These are phyloP conservation scores for Fraxinus latifolia DNA, from an alignment of 305 asterid species.

Conservation along the genomic window DNA sequence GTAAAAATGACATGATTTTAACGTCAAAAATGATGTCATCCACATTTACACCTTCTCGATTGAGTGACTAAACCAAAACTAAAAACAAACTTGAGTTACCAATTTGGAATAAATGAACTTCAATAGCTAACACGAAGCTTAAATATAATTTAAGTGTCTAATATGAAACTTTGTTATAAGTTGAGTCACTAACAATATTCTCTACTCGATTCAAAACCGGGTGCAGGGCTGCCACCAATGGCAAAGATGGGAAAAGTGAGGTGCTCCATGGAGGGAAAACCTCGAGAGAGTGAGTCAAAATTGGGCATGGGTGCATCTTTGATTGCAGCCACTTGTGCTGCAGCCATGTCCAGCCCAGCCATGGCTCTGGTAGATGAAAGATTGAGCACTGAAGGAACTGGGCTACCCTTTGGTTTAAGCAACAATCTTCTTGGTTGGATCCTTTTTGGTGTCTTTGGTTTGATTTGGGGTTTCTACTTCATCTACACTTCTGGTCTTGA, in stretches of 20 bases:
- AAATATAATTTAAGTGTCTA: not conserved
- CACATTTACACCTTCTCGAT: not conserved
- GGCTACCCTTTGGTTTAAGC: constrained; percentile 92
- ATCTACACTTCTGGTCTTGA: constrained; percentile 56
- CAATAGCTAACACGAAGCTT: not conserved
- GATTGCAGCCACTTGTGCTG: constrained; percentile 56
- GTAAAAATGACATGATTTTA: not conserved
- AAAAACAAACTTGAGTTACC: constrained; percentile 59
- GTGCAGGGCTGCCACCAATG: constrained; percentile 58
- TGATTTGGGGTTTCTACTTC: constrained; percentile 70
- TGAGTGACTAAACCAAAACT: constrained; percentile 55
- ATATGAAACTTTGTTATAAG: not conserved
- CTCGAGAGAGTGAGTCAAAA: constrained; percentile 37
- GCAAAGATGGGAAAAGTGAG: constrained; percentile 56
- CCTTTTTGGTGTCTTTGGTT: constrained; percentile 63
- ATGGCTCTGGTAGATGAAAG: constrained; percentile 94
- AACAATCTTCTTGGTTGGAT: constrained; percentile 82
- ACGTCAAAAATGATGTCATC: not conserved
- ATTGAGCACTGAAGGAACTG: constrained; percentile 90
- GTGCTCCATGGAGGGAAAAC: constrained; percentile 56
- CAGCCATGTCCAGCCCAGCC: constrained; percentile 69
- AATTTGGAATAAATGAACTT: not conserved
- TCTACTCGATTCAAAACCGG: not conserved
- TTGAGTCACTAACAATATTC: not conserved
- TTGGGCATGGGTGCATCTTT: constrained; percentile 58